These are phyloP conservation scores for Fistulina hepatica DNA, from an alignment of 1,284 basidiomycete species.

Conservation along the genomic window DNA sequence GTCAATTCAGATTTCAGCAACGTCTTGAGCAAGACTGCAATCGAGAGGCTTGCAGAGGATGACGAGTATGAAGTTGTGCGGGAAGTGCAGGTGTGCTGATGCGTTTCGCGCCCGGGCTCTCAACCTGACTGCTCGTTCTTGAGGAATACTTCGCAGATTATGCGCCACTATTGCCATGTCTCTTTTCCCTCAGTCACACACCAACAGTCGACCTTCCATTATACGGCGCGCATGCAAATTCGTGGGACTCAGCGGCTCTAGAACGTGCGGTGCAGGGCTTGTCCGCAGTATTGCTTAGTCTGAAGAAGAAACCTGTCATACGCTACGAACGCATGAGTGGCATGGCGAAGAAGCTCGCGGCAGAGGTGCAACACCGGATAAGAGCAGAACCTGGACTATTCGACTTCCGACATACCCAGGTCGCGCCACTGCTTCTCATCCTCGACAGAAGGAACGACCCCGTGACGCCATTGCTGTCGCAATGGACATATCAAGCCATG, in stretches of 20 bases:
- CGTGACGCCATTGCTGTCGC: slow-evolving; percentile 92
- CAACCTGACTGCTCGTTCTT: slow-evolving; percentile 3
- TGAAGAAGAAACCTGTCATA: slow-evolving; percentile 93
- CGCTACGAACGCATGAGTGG: slow-evolving; percentile 91
- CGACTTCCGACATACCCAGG: slow-evolving; percentile 68
- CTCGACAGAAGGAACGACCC: slow-evolving; percentile 94
- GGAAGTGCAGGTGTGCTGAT: slow-evolving; percentile 77
- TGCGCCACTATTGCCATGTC: slow-evolving; percentile 72
- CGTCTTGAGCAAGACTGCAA: slow-evolving; percentile 78
- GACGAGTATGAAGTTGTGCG: slow-evolving; percentile 96
- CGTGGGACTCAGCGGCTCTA: slow-evolving; percentile 69
- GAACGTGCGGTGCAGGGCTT: slow-evolving; percentile 76
- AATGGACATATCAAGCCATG: slow-evolving; percentile 99
- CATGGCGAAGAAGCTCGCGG: slow-evolving; percentile 84
- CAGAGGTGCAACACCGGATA: slow-evolving; percentile 72
- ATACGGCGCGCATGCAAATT: slow-evolving; percentile 55
- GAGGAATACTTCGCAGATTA: slow-evolving; percentile 97
- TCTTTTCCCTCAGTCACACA: slow-evolving; percentile 82
- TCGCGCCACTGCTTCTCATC: slow-evolving; percentile 65
- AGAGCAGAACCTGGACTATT: slow-evolving; percentile 64
- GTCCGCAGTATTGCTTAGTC: slow-evolving; percentile 79
- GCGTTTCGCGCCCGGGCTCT: slow-evolving; percentile 4
- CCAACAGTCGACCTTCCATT: slow-evolving; percentile 53
- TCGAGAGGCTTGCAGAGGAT: slow-evolving; percentile 88
- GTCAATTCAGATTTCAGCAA: slow-evolving; percentile 81